These are phyloP conservation scores for Castanea crenata DNA, from an alignment of 306 rosid species.

Conservation along the genomic window DNA sequence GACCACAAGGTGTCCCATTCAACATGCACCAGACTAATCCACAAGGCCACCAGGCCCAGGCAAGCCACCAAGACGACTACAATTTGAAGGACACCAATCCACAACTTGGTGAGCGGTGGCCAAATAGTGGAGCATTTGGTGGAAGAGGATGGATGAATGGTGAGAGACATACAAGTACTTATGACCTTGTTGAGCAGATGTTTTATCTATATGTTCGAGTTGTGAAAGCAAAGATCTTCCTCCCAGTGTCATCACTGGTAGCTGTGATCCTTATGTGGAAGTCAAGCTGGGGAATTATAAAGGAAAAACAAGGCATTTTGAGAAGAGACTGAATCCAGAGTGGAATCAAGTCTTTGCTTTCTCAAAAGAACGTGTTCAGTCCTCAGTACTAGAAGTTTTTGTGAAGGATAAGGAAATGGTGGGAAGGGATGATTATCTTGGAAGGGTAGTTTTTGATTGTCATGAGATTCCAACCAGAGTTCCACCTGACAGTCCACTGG, in stretches of 20 bases:
- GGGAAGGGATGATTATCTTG: slow-evolving; percentile 86
- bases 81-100: slow-evolving; percentile 74
- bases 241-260: slow-evolving; percentile 52
- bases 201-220: slow-evolving; percentile 76
- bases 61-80: slow-evolving; percentile 45
- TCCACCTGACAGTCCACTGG: slow-evolving; percentile 92
- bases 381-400: slow-evolving; percentile 74
- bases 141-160: slow-evolving; percentile 73
- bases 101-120: slow-evolving; percentile 83
- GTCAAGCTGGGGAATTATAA: slow-evolving; percentile 85
- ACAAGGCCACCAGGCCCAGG: slow-evolving; percentile 22
- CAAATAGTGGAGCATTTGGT: slow-evolving; percentile 48
- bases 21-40: slow-evolving; percentile 38
- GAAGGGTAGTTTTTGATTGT: slow-evolving; percentile 75
- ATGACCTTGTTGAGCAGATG: slow-evolving; percentile 92
- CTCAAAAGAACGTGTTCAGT: slow-evolving; percentile 84
- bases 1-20: slow-evolving; percentile 48
- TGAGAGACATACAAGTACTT: slow-evolving; percentile 69
- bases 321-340: slow-evolving; percentile 77
- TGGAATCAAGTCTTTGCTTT: slow-evolving; percentile 96
- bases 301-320: slow-evolving; percentile 79
- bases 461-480: slow-evolving; percentile 89
- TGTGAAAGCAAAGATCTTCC: slow-evolving; percentile 81
- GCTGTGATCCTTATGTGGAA: slow-evolving; percentile 91
- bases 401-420: slow-evolving; percentile 84